These are phyloP conservation scores for Fusarium succisae DNA, from an alignment of 2,329 filamentous ascomycete genomes.

Conservation along the genomic window DNA sequence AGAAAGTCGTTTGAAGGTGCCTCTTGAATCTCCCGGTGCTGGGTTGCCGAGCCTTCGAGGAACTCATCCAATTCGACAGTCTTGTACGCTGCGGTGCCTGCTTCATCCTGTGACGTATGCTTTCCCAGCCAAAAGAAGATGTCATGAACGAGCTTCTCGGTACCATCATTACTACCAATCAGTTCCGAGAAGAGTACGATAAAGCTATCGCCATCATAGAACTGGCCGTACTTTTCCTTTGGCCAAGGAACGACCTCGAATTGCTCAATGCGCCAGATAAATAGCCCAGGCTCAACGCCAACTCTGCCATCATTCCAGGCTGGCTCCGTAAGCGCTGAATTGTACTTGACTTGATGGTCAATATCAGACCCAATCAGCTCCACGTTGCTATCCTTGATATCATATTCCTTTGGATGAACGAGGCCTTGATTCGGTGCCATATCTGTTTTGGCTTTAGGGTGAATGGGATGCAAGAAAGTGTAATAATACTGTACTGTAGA, in stretches of 20 bases:
- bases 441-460: slow-evolving; percentile 19
- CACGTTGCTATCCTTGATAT: slow-evolving; percentile 75
- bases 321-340: slow-evolving; percentile 70
- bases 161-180: slow-evolving; percentile 54
- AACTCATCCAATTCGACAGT: slow-evolving; percentile 77
- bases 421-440: slow-evolving; percentile 72
- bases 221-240: slow-evolving; percentile 64
- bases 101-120: slow-evolving; percentile 74
- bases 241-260: slow-evolving; percentile 73
- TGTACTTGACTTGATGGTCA: slow-evolving; percentile 74
- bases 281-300: slow-evolving; percentile 63
- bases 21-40: slow-evolving; percentile 71
- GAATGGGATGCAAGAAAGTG: not conserved
- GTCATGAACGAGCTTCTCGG: slow-evolving; percentile 64
- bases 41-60: slow-evolving; percentile 67
- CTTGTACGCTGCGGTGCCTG: slow-evolving; percentile 75
- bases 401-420: slow-evolving; percentile 70
- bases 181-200: slow-evolving; percentile 70
- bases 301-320: slow-evolving; percentile 71
- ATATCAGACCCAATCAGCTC: slow-evolving; percentile 71
- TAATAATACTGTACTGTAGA: not conserved
- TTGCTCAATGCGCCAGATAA: slow-evolving; percentile 73
- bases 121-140: slow-evolving; percentile 76
- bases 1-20: slow-evolving; percentile 69
- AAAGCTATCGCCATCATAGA: slow-evolving; percentile 75